Evolutionary conservation across 2,329 filamentous ascomycete genomes (phyloP), one percentile per base, ranked within the genome.

Genomic region (Nannizziopsis barbatae): DNA sequence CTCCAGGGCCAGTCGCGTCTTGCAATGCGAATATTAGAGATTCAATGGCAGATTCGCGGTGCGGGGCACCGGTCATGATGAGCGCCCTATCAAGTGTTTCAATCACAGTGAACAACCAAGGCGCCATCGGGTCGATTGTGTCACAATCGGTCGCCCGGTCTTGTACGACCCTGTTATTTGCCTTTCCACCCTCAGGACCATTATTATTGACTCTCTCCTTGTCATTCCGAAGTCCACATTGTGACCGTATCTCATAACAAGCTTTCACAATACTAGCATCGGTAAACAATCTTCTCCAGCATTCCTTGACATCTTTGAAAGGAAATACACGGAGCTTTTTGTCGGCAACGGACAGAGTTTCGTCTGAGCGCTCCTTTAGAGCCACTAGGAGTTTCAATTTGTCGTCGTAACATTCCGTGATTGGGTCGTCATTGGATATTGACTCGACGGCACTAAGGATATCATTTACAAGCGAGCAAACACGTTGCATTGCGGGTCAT

Each of bases 41-140:
- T 45, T 69, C 65, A 17, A 73, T 63, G 27, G 67, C 53, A 7
- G 59, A 55, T 6, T 76, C 74, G 48, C 84, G 70, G 1, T 60
- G 71, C 1, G 77, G 77, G 0, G 76, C 83, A 1, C 84, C 85
- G 0, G 85, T 78, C 47, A 88, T 75, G 40, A 94, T 86, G 39
- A 93, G 65, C 0, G 84, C 81, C 62, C 81, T 79, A 58, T 95
- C 89, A 1, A 96, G 72, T 1, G 74, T 67, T 46, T 74, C 73
- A 31, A 94, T 75, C 1, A 84, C 70, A 1, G 71, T 63, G 31
- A 77, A 72, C 3, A 88, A 60, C 65, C 72, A 77, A 30, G 67
- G 57, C 31, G 56, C 53, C 6, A 56, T 42, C 35, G 56, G 33
- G 30, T 52, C 44, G 20, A 61, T 54, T 17, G 31, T 30, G 7